These are phyloP conservation scores for Mortierella sp. DNA, from an alignment of 371 early-diverging fungal genomes.

Conservation along the genomic window DNA sequence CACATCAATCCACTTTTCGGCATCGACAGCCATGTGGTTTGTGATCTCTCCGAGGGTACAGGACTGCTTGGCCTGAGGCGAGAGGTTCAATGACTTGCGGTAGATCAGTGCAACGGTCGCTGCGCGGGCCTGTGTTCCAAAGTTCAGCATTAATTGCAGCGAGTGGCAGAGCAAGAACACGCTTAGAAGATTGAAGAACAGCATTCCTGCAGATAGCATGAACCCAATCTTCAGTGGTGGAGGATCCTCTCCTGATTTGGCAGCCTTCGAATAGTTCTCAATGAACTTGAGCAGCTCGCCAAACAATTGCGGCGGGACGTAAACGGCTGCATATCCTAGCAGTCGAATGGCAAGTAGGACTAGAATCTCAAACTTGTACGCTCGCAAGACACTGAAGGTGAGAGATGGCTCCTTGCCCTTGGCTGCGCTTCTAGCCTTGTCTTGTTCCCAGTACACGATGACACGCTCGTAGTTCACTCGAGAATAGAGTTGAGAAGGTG, in stretches of 20 bases:
- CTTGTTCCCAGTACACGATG: constrained; percentile 7
- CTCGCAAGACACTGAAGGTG: constrained; percentile 18
- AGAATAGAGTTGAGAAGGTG: constrained; percentile 11
- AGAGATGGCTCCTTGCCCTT: constrained; percentile 20
- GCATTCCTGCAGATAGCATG: constrained; percentile 17
- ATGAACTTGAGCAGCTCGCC: constrained; percentile 35
- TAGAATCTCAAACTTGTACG: constrained; percentile 5
- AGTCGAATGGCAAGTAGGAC: constrained; percentile 9
- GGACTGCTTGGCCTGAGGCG: constrained; percentile 80
- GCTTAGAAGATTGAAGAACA: constrained; percentile 16
- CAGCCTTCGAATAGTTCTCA: constrained; percentile 22
- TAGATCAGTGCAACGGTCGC: constrained; percentile 89
- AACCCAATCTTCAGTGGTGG: constrained; percentile 25
- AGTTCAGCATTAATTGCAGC: constrained; percentile 8
- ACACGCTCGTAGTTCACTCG: constrained; percentile 17
- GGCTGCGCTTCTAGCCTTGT: constrained; percentile 3
- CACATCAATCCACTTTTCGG: constrained; percentile 31
- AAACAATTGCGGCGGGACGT: constrained; percentile 28
- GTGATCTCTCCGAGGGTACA: constrained; percentile 84
- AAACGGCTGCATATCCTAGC: constrained; percentile 4
- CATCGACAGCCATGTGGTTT: constrained; percentile 77
- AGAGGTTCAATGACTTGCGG: constrained; percentile 83
- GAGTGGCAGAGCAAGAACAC: constrained; percentile 2
- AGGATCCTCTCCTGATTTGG: constrained; percentile 6
- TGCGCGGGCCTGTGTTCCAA: constrained; percentile 63